A percentile compares a stretch with the other conserved stretches of the same genome.
Conservation (phyloP, 768 basidiomycete genomes). For the Suillus placidus region DNA sequence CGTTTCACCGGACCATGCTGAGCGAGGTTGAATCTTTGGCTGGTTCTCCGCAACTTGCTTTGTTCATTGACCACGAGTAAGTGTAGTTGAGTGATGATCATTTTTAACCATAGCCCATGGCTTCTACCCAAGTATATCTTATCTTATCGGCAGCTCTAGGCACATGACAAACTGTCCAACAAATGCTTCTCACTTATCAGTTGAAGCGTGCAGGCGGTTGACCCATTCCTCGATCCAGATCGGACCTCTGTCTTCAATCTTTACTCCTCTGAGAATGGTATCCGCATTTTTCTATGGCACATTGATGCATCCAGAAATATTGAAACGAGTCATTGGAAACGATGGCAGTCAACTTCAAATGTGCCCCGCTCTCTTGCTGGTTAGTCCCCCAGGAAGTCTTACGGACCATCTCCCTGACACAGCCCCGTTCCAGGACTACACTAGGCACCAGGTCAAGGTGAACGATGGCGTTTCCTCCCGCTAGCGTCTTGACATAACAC, state of each 20-base stretch:
- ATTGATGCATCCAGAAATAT: slow-evolving; percentile 83
- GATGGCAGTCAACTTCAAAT: slow-evolving; percentile 64
- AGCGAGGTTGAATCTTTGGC: too few relatives aligned
- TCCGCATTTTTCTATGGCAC: slow-evolving; percentile 89
- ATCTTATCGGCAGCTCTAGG: not conserved
- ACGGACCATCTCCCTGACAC: slow-evolving; percentile 2
- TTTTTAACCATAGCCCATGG: too few relatives aligned
- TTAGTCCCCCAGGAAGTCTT: slow-evolving; percentile 36
- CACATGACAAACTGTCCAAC: too few relatives aligned
- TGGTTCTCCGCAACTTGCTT: not conserved
- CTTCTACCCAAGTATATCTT: slow-evolving; percentile 3
- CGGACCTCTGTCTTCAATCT: not conserved
- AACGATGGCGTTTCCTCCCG: not conserved
- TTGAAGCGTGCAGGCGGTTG: not conserved
- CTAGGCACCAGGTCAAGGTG: slow-evolving; percentile 79
- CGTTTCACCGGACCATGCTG: too few relatives aligned
- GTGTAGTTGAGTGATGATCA: too few relatives aligned
- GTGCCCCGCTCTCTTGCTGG: slow-evolving; percentile 74
- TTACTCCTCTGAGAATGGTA: slow-evolving; percentile 25
- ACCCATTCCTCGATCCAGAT: not conserved
- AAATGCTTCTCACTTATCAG: slow-evolving; percentile 7
- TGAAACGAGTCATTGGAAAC: slow-evolving; percentile 74
- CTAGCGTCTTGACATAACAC: slow-evolving; percentile 10
- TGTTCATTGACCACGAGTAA: not conserved
- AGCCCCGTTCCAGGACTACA: slow-evolving; percentile 58